Conservation (phyloP, 1,284 basidiomycete genomes). For the Afroboletus lepidellus region DNA sequence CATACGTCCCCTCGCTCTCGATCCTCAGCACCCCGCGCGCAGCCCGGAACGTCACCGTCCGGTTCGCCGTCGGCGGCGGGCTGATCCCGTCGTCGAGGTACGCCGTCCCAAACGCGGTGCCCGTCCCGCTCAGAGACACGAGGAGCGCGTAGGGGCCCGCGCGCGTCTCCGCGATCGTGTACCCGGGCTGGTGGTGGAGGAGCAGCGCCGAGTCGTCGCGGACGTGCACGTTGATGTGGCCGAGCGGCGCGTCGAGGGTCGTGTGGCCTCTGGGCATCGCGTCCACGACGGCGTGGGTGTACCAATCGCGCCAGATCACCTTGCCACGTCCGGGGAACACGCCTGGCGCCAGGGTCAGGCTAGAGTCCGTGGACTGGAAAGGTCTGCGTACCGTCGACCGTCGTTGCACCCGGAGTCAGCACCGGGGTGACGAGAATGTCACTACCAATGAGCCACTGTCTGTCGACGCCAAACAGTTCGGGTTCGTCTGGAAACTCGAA, state of each 20-base stretch:
- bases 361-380: no score
- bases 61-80: slow-evolving; percentile 48
- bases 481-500: slow-evolving; percentile 72
- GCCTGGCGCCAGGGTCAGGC: slow-evolving; percentile 31
- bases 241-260: slow-evolving; percentile 49
- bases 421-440: slow-evolving; percentile 74
- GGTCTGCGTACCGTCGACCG: slow-evolving; percentile 37
- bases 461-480: slow-evolving; percentile 57
- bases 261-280: slow-evolving; percentile 34
- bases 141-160: slow-evolving; percentile 44
- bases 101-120: slow-evolving; percentile 44
- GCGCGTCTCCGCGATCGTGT: slow-evolving; percentile 48
- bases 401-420: slow-evolving; percentile 52
- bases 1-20: slow-evolving; percentile 39
- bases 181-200: slow-evolving; percentile 44
- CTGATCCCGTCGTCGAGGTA: slow-evolving; percentile 58
- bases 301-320: slow-evolving; percentile 72
- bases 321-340: slow-evolving; percentile 57
- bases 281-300: slow-evolving; percentile 55
- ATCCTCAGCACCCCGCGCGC: slow-evolving; percentile 36
- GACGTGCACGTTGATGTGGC: slow-evolving; percentile 66
- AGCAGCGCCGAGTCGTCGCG: slow-evolving; percentile 45
- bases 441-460: slow-evolving; percentile 67
- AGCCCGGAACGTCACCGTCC: slow-evolving; percentile 42
- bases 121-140: slow-evolving; percentile 41